A percentile compares a stretch with the other conserved stretches of the same genome.
Conservation (phyloP, 2,329 filamentous ascomycete species). For the Arthrobotrys iridis region DNA sequence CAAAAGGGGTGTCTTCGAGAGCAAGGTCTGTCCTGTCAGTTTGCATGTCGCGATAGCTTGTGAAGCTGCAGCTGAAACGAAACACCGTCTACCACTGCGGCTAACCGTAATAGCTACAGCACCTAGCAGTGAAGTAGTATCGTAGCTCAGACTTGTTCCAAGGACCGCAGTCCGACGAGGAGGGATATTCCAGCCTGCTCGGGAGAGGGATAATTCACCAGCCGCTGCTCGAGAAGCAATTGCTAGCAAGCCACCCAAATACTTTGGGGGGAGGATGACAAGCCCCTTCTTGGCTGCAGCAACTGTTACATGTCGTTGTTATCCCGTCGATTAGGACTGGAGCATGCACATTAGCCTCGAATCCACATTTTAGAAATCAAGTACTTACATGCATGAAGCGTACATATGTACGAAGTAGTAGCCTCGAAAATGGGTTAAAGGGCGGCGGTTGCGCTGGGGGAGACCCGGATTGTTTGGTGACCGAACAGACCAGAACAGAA, state of each 20-base stretch:
- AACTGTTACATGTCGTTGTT: constrained; percentile 9
- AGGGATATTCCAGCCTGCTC: constrained; percentile 22
- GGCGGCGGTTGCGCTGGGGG: not conserved
- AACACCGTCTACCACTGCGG: too few relatives aligned
- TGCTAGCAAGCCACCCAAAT: not conserved
- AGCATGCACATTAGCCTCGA: too few relatives aligned
- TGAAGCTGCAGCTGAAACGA: constrained; percentile 36
- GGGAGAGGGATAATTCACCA: too few relatives aligned
- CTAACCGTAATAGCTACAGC: too few relatives aligned
- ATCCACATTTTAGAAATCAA: too few relatives aligned
- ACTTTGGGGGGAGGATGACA: not conserved
- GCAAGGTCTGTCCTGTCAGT: constrained; percentile 9
- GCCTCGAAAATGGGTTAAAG: not conserved
- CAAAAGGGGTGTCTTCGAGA: constrained; percentile 1
- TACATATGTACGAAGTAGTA: not conserved
- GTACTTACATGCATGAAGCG: too few relatives aligned
- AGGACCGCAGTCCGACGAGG: constrained; percentile 13
- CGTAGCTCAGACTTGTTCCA: not conserved
- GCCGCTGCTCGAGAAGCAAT: too few relatives aligned
- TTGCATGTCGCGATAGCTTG: constrained; percentile 26
- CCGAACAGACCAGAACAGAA: not conserved
- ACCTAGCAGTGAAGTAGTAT: not conserved
- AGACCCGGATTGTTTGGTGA: too few relatives aligned
- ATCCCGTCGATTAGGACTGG: not conserved
- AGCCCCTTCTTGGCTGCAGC: constrained; percentile 22